These are phyloP conservation scores for Grigorovia humatica DNA, from an alignment of 805 yeast genomes.

Conservation along the genomic window DNA sequence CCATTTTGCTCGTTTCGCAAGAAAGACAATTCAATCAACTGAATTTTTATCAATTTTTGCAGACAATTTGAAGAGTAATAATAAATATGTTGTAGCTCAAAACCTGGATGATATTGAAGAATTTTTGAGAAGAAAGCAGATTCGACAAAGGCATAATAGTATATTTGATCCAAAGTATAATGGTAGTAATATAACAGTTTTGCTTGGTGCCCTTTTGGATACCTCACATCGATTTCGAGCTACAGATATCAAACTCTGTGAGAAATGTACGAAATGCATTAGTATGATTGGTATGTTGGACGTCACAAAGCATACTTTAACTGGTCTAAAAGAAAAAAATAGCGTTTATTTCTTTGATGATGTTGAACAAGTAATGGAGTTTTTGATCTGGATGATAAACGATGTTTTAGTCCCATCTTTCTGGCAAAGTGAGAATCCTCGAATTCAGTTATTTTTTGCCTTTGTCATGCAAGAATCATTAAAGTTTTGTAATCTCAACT, in stretches of 20 bases:
- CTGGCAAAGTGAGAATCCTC: slow-evolving; percentile 84
- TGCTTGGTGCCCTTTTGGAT: slow-evolving; percentile 45
- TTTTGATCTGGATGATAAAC: slow-evolving; percentile 56
- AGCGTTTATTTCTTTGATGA: slow-evolving; percentile 55
- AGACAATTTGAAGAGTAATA: slow-evolving; percentile 19
- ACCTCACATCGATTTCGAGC: slow-evolving; percentile 47
- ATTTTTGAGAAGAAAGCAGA: slow-evolving; percentile 42
- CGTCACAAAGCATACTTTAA: slow-evolving; percentile 41
- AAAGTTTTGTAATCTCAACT: slow-evolving; percentile 45
- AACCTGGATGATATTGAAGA: slow-evolving; percentile 53
- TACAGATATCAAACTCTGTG: slow-evolving; percentile 39
- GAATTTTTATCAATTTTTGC: slow-evolving; percentile 22
- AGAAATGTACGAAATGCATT: slow-evolving; percentile 56
- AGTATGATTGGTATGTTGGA: slow-evolving; percentile 74
- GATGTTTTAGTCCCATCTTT: slow-evolving; percentile 69
- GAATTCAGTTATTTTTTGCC: slow-evolving; percentile 72
- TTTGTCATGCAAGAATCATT: slow-evolving; percentile 82
- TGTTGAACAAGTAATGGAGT: slow-evolving; percentile 49
- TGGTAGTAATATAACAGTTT: slow-evolving; percentile 29
- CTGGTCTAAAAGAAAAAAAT: slow-evolving; percentile 28
- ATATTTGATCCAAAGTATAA: slow-evolving; percentile 9
- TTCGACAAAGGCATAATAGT: background rate
- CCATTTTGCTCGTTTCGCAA: slow-evolving; percentile 42
- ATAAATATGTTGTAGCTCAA: slow-evolving; percentile 56
- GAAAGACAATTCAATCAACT: slow-evolving; percentile 15